A percentile compares a stretch with the other conserved stretches of the same genome.
These are phyloP conservation scores for Polygonum maritimum DNA, from an alignment of 148 eudicot species.

Conservation along the genomic window DNA sequence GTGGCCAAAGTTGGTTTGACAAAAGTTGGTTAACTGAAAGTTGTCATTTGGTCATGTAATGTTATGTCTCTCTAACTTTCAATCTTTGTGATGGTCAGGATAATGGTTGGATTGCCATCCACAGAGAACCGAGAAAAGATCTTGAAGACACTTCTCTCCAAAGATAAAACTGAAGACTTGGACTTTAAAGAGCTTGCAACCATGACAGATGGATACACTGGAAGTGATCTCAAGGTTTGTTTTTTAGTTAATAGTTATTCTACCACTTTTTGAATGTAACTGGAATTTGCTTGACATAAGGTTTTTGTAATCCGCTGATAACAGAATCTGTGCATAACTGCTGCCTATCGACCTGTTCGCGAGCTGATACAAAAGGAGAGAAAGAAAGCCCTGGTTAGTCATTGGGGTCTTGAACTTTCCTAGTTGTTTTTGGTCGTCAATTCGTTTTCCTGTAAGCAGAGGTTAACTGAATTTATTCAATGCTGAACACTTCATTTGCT, in stretches of 20 bases:
- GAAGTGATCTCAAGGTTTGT: constrained; percentile 90
- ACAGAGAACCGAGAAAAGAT: constrained; percentile 74
- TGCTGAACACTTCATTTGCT: background rate
- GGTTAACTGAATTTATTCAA: background rate
- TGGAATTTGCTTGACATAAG: background rate
- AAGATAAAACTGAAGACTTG: constrained; percentile 59
- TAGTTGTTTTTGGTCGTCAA: background rate
- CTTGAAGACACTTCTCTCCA: constrained; percentile 63
- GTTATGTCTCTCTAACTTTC: background rate
- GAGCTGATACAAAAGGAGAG: constrained; percentile 85
- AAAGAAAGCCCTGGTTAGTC: constrained; percentile 56
- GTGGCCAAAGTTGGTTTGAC: too few relatives aligned
- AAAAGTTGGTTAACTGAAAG: too few relatives aligned
- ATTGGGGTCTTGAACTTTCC: background rate
- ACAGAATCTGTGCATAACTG: constrained; percentile 83
- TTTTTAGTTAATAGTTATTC: too few relatives aligned
- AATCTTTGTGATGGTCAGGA: constrained; percentile 31
- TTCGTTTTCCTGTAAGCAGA: too few relatives aligned
- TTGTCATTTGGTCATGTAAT: background rate
- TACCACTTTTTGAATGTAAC: background rate
- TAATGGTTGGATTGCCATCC: constrained; percentile 85
- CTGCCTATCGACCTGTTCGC: constrained; percentile 90
- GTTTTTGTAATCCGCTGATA: background rate
- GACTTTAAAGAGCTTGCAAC: constrained; percentile 79
- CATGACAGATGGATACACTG: constrained; percentile 90